Conservation (phyloP, 2,329 filamentous ascomycete species). For the Penicillium sp. region DNA sequence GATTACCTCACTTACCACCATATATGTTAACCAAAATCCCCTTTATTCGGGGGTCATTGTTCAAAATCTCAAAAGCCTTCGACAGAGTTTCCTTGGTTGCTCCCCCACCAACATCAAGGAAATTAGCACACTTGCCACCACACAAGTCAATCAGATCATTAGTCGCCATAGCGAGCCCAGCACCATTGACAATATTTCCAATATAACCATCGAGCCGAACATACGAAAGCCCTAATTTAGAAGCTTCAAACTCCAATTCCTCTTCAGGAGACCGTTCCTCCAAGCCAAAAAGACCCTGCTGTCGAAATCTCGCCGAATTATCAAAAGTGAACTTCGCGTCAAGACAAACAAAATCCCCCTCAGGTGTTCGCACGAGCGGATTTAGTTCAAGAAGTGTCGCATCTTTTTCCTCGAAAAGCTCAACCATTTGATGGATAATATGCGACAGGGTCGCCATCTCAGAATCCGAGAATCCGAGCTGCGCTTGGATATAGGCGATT, state of each 20-base stretch:
- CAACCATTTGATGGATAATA: conserved; percentile 34
- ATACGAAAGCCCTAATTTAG: conserved; percentile 33
- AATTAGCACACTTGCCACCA: conserved; percentile 35
- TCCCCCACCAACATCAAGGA: conserved; percentile 33
- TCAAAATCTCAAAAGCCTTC: conserved; percentile 31
- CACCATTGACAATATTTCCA: conserved; percentile 36
- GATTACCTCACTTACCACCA: conserved; percentile 22
- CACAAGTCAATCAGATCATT: conserved; percentile 30
- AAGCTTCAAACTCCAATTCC: conserved; percentile 36
- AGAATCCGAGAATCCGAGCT: conserved; percentile 25
- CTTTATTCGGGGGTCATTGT: conserved; percentile 23
- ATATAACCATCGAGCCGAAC: conserved; percentile 35
- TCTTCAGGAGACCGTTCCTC: conserved; percentile 37
- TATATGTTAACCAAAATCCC: conserved; percentile 60
- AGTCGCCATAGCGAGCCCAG: conserved; percentile 39
- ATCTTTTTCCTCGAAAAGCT: conserved; percentile 48
- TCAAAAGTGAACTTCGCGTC: conserved; percentile 52
- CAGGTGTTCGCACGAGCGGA: conserved; percentile 32
- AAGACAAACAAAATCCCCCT: conserved; percentile 35
- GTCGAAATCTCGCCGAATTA: conserved; percentile 48
- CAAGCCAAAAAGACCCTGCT: conserved; percentile 41
- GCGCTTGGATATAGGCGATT: conserved; percentile 20
- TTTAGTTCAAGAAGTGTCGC: conserved; percentile 50
- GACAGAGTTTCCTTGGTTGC: conserved; percentile 30
- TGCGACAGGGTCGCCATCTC: conserved; percentile 26